phyloP scores from a whole-genome alignment of 2,329 filamentous ascomycete genomes.

The Exophiala aquamarina region DNA sequence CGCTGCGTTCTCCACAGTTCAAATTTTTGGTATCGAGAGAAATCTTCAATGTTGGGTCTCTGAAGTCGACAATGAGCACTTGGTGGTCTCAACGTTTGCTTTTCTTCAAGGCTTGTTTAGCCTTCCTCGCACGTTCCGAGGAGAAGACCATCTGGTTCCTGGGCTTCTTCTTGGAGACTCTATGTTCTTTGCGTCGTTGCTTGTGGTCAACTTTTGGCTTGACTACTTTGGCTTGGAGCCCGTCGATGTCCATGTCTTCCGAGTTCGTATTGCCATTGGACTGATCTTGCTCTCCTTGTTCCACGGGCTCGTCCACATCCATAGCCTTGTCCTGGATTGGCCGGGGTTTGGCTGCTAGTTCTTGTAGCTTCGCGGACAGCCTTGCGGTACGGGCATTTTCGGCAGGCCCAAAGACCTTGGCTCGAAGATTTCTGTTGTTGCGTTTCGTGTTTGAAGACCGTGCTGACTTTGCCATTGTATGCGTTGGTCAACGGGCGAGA shows the following conservation, averaged over 20 bases:
- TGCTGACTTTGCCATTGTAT: conserved; percentile 81
- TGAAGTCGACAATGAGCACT: too few species aligned
- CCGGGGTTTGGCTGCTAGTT: conserved; percentile 74
- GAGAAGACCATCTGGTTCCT: conserved; percentile 25
- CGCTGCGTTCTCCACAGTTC: too few species aligned
- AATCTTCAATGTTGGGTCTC: too few species aligned
- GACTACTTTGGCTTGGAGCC: conserved; percentile 10
- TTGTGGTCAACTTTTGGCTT: conserved; percentile 13
- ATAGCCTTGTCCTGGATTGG: conserved; percentile 42
- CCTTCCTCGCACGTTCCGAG: conserved; percentile 21
- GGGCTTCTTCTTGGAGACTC: conserved; percentile 23
- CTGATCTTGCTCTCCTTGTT: conserved; percentile 33
- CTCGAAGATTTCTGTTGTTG: conserved; percentile 79
- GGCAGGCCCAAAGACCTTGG: conserved; percentile 78
- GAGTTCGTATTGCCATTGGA: conserved; percentile 37
- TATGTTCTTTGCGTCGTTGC: conserved; percentile 16
- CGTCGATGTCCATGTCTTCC: conserved; percentile 20
- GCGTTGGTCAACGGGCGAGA: too few species aligned
- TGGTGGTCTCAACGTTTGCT: conserved; percentile 14
- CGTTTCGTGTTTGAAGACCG: conserved; percentile 76
- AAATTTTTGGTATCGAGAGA: too few species aligned
- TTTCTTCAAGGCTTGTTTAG: conserved; percentile 15
- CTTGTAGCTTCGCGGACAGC: conserved; percentile 80
- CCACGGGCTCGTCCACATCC: conserved; percentile 45
- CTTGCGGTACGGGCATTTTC: conserved; percentile 78